Base-by-base conservation (phyloP, 2,329 filamentous ascomycete genomes). In the Coniochaeta pulveracea region DNA sequence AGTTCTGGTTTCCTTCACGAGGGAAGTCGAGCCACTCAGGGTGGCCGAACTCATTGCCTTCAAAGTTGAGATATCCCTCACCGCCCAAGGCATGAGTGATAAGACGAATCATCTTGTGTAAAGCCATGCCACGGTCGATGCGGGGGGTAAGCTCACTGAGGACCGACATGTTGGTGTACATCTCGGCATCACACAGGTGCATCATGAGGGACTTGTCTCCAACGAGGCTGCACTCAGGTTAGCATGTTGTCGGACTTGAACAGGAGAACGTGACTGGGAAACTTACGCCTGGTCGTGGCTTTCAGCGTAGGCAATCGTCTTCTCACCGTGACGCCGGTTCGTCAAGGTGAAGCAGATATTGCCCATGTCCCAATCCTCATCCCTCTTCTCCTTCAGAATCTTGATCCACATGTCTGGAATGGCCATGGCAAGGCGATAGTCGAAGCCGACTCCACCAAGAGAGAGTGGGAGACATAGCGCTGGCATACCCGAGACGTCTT, bases 341-440 rank as follows among this genome's bases (percentile, higher is more conserved):
- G 83, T 93, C 38, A 98, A 63, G 1, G 86, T 95, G 61, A 80
- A 88, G 54, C 77, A 78, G 34, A 98, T 81, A 44, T 72, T 79
- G 37, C 73, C 76, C 57, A 98, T 81, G 48, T 96, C 83, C 91
- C 91, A 98, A 8, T 93, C 73, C 41, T 85, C 72, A 48, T 98
- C 91, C 50, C 81, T 71, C 55, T 85, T 77, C 60, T 98, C 91
- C 58, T 98, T 98, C 40, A 96, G 59, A 52, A 93, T 85, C 63
- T 98, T 98, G 69, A 98, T 98, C 76, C 93, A 98, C 76, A 98
- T 84, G 56, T 98, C 91, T 4, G 91, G 91, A 41, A 98, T 78
- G 4, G 91, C 91, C 91, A 98, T 98, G 35, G 88, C 88, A 19
- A 98, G 74, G 44, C 91, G 77, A 58, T 98, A 98, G 60, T 98